Evolutionary conservation across 371 early-diverging fungal species (phyloP), one percentile per base, ranked within the genome.

Genomic region (Sporodiniella umbellata): DNA sequence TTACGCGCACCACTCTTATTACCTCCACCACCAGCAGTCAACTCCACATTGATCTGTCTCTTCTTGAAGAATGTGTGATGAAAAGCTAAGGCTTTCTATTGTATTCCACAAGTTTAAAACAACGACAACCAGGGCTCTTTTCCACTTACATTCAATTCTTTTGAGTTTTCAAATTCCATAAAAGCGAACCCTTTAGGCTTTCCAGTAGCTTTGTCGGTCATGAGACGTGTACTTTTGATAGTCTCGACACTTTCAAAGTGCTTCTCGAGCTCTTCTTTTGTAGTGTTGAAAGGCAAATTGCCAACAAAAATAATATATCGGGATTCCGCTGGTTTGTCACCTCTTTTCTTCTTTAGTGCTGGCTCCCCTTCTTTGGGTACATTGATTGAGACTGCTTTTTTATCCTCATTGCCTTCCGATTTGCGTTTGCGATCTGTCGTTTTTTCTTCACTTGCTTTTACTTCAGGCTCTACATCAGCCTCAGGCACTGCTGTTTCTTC

Each of bases 1-100:
- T 70, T 80, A 39, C 89, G 76, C 14, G 64, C 60, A 25, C 79
- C 79, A 59, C 83, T 84, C 67, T 78, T 80, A 52, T 76, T 83
- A 37, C 90, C 90, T 42, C 90, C 90, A 38, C 87, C 88, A 45
- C 90, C 90, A 25, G 84, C 89, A n/a, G 90, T 89, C 53, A 90
- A 54, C 56, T 89, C 89, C 23, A 90, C 87, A 57, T 86, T 88
- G 51, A 90, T 86, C 39, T 83, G 81, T 62, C 85, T 70, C 45
- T 74, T 71, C 18, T 83, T 83, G 60, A 90, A 78, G 25, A 70
- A 60, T 15, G 81, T 73, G 54, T 85, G 83, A 62, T 90, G 87
- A 46, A 86, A 86, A 40, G 70, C 75, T 15, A 90, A 66, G 26
- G 86, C 87, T 66, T 76, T 81, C 74, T 83, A 63, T 40, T 48